Base-by-base conservation (phyloP, 2,329 filamentous ascomycete genomes). In the Colletotrichum viniferum region DNA sequence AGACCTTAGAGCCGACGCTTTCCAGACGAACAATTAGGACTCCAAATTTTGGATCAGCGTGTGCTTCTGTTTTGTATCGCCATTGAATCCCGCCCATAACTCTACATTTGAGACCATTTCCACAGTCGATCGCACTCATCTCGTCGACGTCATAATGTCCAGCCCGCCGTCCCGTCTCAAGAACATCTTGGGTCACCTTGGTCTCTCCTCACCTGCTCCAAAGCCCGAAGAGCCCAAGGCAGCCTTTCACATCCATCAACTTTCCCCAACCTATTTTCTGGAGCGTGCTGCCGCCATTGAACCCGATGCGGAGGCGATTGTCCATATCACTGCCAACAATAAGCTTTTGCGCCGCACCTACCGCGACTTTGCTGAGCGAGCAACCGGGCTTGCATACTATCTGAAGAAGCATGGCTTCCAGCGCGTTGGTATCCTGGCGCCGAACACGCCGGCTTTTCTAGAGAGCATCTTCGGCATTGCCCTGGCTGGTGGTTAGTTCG, bases 381-480 rank as follows among this genome's bases (percentile, higher is more conserved):
- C 96, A 4, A 88, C 95, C 56, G 97, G 96, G 1, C 87, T 99
- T 21, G 96, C 96, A 16, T 98, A 98, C 85, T 98, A 94, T 83
- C 83, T 99, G 72, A 90, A 91, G 79, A 95, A 94, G 83, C 91
- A 94, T 81, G 89, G 90, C 6, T 92, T 92, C 81, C 93, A 92
- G 80, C 90, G 94, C 75, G 94, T 98, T 7, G 97, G 97, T 8
- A 93, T 99, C 63, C 88, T 99, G 13, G 93, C 92, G 10, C 95
- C 97, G 4, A 99, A 99, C 83, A 99, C 97, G 1, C 97, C 97
- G 0, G 96, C 96, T 0, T 98, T 98, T 80, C 88, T 99, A 32
- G 96, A 98, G 85, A 91, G 92, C 8, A 95, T 98, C 77, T 99
- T 95, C 81, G 97, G 94, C 3, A 94, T 98, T 79, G 93, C 93